These are phyloP conservation scores for Ascocoryne sarcoides DNA, from an alignment of 2,329 filamentous ascomycete genomes.

Conservation along the genomic window DNA sequence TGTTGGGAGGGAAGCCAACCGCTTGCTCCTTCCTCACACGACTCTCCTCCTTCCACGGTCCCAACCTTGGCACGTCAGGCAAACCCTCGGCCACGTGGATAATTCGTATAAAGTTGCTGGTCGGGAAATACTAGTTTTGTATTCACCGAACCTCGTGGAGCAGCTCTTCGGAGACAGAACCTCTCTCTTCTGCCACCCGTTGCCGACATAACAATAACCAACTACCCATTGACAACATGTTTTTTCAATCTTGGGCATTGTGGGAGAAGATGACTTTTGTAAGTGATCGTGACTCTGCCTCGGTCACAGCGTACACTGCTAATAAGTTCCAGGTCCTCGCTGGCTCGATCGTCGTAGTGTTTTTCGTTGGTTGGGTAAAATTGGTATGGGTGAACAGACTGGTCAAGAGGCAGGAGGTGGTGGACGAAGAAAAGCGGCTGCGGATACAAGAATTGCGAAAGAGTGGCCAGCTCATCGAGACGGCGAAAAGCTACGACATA, in stretches of 20 bases:
- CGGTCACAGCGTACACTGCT: slow-evolving; percentile 2
- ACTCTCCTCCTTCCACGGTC: too few species aligned
- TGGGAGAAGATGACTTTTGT: slow-evolving; percentile 92
- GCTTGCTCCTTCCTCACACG: too few species aligned
- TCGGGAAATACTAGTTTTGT: too few species aligned
- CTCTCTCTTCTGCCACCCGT: too few species aligned
- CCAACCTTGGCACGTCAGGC: too few species aligned
- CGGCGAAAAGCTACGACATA: slow-evolving; percentile 46
- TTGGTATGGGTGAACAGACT: slow-evolving; percentile 52
- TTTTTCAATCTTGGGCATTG: slow-evolving; percentile 64
- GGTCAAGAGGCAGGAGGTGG: slow-evolving; percentile 48
- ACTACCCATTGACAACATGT: slow-evolving; percentile 30
- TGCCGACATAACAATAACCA: not conserved
- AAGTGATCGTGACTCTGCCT: slow-evolving; percentile 32
- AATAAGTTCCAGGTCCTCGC: slow-evolving; percentile 53
- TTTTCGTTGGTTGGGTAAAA: slow-evolving; percentile 59
- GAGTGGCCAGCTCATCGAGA: slow-evolving; percentile 34
- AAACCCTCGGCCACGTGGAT: too few species aligned
- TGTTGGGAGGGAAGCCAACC: too few species aligned
- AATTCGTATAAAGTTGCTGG: too few species aligned
- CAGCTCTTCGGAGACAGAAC: too few species aligned
- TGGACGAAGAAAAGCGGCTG: slow-evolving; percentile 57
- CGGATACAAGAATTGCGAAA: slow-evolving; percentile 44
- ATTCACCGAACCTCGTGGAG: too few species aligned
- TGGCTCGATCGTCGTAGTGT: slow-evolving; percentile 60